Conservation (phyloP, 257 asterid genomes). For the Jacaranda copaia region DNA sequence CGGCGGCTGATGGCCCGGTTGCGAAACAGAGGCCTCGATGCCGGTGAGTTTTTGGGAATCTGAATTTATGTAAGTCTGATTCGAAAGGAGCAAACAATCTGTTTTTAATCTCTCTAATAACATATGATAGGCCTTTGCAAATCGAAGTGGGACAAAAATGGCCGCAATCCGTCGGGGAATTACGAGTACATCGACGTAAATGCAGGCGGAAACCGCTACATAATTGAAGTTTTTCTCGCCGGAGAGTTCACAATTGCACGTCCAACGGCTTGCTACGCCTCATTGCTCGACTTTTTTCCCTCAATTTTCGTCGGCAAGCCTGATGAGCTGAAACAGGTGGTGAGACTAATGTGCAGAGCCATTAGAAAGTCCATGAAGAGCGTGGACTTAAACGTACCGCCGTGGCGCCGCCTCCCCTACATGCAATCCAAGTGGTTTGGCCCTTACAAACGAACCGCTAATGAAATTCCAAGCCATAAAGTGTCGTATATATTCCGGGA, state of each 20-base stretch:
- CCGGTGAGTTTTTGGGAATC: slow-evolving; percentile 45
- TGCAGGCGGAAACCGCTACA: slow-evolving; percentile 51
- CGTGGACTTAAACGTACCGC: slow-evolving; percentile 65
- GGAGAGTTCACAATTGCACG: slow-evolving; percentile 78
- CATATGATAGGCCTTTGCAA: slow-evolving; percentile 80
- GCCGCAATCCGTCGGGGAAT: slow-evolving; percentile 53
- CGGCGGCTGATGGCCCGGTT: slow-evolving; percentile 59
- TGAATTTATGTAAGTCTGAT: neutral
- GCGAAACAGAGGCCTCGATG: slow-evolving; percentile 54
- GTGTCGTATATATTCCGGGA: neutral
- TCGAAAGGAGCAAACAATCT: too few species aligned
- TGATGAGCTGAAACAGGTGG: slow-evolving; percentile 61
- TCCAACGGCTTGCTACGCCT: slow-evolving; percentile 53
- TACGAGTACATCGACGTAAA: slow-evolving; percentile 75
- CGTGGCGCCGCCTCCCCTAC: slow-evolving; percentile 81
- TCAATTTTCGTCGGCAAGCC: slow-evolving; percentile 50
- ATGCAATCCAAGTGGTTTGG: slow-evolving; percentile 78
- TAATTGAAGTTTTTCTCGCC: slow-evolving; percentile 59
- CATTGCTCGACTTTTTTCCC: slow-evolving; percentile 56
- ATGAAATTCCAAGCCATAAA: slow-evolving; percentile 45
- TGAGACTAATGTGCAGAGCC: slow-evolving; percentile 65
- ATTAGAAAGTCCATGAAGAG: slow-evolving; percentile 65
- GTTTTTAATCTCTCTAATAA: neutral
- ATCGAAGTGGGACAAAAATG: slow-evolving; percentile 76
- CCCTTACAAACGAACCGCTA: slow-evolving; percentile 59